Base-by-base conservation (phyloP, 139 green algal genomes). In the Chlorella sp. region DNA sequence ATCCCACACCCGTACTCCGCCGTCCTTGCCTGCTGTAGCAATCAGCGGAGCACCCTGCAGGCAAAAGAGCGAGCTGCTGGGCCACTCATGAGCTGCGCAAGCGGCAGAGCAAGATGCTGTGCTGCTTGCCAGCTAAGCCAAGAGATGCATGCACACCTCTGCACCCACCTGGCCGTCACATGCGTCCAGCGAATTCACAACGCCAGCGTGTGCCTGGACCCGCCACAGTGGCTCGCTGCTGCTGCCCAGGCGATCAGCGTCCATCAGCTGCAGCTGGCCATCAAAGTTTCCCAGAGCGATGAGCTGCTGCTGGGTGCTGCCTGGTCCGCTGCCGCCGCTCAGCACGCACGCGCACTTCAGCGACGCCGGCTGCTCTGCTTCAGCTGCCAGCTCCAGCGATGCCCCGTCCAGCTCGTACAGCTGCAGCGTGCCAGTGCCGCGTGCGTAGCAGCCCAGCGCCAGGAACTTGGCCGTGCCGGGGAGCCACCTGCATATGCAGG, bases 1-100 rank as follows among this genome's bases (percentile, higher is more conserved):
- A 81, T 99, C 96, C 95, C 95, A 99, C 74, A 98, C 94, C 0
- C 95, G 89, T 60, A 98, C 95, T 26, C 90, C 93, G 28, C 96
- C 96, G 83, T 98, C 96, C 20, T 92, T 80, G 4, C 95, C 94
- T 44, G 94, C 92, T 2, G 95, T 98, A 0, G 88, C 95, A 5
- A 99, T 78, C 84, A 97, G 95, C 13, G 94, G 95, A 0, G 94
- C 89, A 3, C 95, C 34, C 87, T 86, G 74, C 64, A 55, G 20
- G 38, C n/a, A n/a, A n/a, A n/a, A n/a, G n/a, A n/a, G n/a, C n/a
- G n/a, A n/a, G n/a, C n/a, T n/a, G n/a, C n/a, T n/a, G n/a, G n/a
- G n/a, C n/a, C n/a, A n/a, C n/a, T n/a, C n/a, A n/a, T n/a, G n/a
- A n/a, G n/a, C n/a, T n/a, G n/a, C n/a, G n/a, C n/a, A n/a, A n/a